phyloP scores from a whole-genome alignment of 2,329 filamentous ascomycete species.

The Ceratocystis albifundus region DNA sequence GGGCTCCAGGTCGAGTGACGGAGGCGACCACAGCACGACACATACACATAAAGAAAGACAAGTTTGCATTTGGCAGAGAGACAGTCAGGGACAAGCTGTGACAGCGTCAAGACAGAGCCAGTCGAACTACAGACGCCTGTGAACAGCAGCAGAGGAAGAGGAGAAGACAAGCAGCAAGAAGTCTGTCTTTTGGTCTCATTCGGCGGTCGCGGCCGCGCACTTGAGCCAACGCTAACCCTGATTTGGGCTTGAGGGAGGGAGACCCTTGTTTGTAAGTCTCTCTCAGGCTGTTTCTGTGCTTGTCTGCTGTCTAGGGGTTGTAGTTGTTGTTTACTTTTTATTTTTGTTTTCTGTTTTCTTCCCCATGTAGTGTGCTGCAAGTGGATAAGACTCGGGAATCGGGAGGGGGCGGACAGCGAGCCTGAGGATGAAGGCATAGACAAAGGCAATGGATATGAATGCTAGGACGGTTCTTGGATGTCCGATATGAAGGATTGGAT shows the following conservation, averaged over 20 bases:
- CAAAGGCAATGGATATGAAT: too few species aligned
- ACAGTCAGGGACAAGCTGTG: too few species aligned
- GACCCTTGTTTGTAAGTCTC: background rate
- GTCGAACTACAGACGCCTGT: too few species aligned
- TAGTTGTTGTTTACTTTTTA: constrained; percentile 3
- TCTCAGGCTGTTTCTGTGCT: background rate
- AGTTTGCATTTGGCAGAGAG: too few species aligned
- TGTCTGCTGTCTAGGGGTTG: background rate
- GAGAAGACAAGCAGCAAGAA: background rate
- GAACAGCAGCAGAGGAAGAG: background rate
- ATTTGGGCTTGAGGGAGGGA: background rate
- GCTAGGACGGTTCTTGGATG: too few species aligned
- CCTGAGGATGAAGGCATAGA: background rate
- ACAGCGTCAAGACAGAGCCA: too few species aligned
- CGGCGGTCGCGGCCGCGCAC: constrained; percentile 16
- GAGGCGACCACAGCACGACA: too few species aligned
- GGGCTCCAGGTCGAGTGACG: too few species aligned
- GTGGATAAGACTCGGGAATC: background rate
- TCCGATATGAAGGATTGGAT: too few species aligned
- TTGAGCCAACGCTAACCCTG: constrained; percentile 17
- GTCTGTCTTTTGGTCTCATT: constrained; percentile 8
- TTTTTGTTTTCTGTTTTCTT: constrained; percentile 4
- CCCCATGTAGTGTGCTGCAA: constrained; percentile 3
- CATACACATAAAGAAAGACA: too few species aligned
- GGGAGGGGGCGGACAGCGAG: background rate